Evolutionary conservation across 2,329 filamentous ascomycete genomes (phyloP), one percentile per base, ranked within the genome.

Genomic region (Diaporthe nobilis): DNA sequence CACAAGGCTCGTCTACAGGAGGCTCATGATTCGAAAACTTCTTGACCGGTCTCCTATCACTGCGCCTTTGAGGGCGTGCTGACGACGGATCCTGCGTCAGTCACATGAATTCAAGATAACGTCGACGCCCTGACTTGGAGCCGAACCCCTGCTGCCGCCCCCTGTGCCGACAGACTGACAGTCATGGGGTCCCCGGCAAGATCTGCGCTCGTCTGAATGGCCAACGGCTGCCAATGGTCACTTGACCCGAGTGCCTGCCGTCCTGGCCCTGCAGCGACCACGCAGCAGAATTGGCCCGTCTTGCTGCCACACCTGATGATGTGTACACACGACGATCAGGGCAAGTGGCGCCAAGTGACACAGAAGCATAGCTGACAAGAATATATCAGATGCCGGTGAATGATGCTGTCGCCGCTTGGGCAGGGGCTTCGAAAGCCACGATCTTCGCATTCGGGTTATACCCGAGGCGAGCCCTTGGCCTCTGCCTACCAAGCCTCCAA

Each of bases 211-310:
- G 17, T 37, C 39, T 63, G 57, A 73, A 73, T 68, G 75, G 53
- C 71, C 60, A 53, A 75, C 60, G 42, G 67, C 72, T 49, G 72
- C 28, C 12, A 44, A 51, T 37, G 60, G 58, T 74, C 75, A 76
- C 57, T 74, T 74, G 75, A 73, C 71, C 73, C 47, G 6, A 57
- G 55, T 73, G 71, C 61, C 74, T 73, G 61, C 44, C 71, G 60
- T 70, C 51, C 42, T 70, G 37, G 42, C 37, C 15, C 34, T 49
- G 31, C 44, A 61, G 42, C 37, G 55, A 34, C 17, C 55, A 58
- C 57, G 25, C 44, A 34, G 42, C 28, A 42, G 17, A 28, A 60
- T 12, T 25, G 70, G 15, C n/a, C 49, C 65, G 49, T 20, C n/a
- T 39, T 70, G 65, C 65, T 70, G 65, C 65, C 65, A 70, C 65